Base-by-base conservation (phyloP, 1,139 yeast species). In the Candida smagusa region DNA sequence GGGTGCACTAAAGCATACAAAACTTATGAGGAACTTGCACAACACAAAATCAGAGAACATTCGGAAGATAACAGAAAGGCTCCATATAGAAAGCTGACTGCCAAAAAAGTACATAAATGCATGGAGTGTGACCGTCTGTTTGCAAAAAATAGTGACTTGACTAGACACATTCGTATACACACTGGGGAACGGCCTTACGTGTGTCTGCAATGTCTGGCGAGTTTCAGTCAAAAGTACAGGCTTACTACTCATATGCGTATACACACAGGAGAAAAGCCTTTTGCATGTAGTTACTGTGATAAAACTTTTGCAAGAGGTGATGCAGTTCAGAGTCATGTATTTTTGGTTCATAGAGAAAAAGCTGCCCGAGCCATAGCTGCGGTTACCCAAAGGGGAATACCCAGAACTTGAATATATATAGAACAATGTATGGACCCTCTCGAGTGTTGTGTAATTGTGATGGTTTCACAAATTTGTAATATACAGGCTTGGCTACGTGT, bases 251-350 rank as follows among this genome's bases (percentile, higher is more conserved):
- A 58, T 40, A 35, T 44, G 39, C 46, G 63, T 34, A 46, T 48
- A 28, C 63, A 58, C 41, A 51, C 61, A 12, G 62, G 63, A 3
- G 63, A 58, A 37, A 57, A 57, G 40, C 63, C 63, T 21, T 56
- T 56, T 35, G 35, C 29, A 28, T 58, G 63, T 38, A 43, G 44
- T 19, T 52, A 54, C 42, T 58, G 62, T 36, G 54, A 48, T 8
- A 56, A 54, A 37, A 35, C 44, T 8, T 58, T 58, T 49, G 60
- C 61, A 11, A 41, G 62, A 35, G 62, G 62, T 28, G 62, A 57
- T 47, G 61, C 61, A 3, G 56, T 54, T 12, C 57, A 54, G 40
- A 48, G 54, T 9, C 61, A 56, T 45, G 50, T 56, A 19, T 53
- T 53, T 33, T 50, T 43, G 41, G 41, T 42, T 23, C 52, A 47